Conservation (phyloP, 208 protist genomes). For the Acanthamoeba triangularis region DNA sequence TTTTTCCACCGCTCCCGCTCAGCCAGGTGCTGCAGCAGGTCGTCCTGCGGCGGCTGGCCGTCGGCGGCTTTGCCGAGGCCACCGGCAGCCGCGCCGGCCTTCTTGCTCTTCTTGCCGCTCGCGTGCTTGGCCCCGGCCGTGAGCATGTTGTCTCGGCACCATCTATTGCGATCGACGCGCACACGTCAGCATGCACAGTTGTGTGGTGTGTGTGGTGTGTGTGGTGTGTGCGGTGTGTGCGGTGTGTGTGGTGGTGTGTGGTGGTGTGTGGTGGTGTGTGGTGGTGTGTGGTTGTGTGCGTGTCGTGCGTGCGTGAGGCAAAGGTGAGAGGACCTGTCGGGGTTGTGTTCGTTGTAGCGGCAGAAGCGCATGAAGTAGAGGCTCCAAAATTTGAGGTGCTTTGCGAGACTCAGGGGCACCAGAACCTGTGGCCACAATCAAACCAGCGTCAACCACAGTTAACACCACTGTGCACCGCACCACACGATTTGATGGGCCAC, state of each 20-base stretch:
- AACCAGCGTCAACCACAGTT: not conserved
- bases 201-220: not conserved
- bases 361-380: conserved; percentile 51
- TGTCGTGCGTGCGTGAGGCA: not conserved
- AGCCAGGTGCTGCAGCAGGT: conserved; percentile 30
- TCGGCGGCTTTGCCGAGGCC: not conserved
- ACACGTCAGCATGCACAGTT: not conserved
- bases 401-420: conserved; percentile 8
- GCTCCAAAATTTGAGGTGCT: conserved; percentile 67
- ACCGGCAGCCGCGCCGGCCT: not conserved
- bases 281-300: not conserved
- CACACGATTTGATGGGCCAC: too few species aligned
- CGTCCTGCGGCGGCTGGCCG: not conserved
- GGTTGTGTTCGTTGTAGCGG: conserved; percentile 63
- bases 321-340: not conserved
- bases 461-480: too few species aligned
- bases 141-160: not conserved
- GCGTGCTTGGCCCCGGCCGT: not conserved
- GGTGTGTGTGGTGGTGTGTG: too few species aligned
- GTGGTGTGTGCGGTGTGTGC: not conserved
- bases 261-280: too few species aligned
- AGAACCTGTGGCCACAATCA: not conserved
- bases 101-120: conserved; percentile 9
- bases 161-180: not conserved
- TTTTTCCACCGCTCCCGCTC: conserved; percentile 49